Evolutionary conservation across 2,329 filamentous ascomycete species (phyloP).

Genomic region (Calonectria hawksworthii): DNA sequence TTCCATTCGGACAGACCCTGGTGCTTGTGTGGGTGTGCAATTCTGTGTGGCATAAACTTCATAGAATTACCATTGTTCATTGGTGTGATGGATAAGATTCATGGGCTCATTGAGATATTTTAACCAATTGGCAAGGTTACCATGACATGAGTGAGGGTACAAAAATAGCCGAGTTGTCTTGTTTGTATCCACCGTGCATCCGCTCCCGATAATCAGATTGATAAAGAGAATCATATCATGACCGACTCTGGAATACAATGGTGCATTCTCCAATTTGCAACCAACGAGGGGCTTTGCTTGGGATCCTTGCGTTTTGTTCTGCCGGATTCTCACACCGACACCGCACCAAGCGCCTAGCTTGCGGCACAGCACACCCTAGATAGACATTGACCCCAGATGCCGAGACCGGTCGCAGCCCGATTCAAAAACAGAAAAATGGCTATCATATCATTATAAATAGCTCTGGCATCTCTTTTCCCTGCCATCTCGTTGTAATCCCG

Average conservation of each 20-base stretch:
- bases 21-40: neutral
- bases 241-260: neutral
- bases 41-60: neutral
- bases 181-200: neutral
- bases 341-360: neutral
- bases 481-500: neutral
- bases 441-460: accelerated
- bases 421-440: neutral
- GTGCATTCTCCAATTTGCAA: neutral
- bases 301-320: neutral
- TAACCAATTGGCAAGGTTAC: neutral
- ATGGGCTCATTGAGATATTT: neutral
- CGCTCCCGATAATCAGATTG: neutral
- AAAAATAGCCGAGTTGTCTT: no score
- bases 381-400: neutral
- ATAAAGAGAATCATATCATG: neutral
- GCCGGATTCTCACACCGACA: neutral
- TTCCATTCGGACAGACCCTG: neutral
- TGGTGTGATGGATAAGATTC: neutral
- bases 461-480: neutral
- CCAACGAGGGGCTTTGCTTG: neutral
- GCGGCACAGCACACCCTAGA: neutral
- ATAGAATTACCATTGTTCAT: neutral
- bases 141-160: no score
- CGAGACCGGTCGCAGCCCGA: neutral